Base-by-base conservation (phyloP, 345 rosid species). In the Corymbia maculata region DNA sequence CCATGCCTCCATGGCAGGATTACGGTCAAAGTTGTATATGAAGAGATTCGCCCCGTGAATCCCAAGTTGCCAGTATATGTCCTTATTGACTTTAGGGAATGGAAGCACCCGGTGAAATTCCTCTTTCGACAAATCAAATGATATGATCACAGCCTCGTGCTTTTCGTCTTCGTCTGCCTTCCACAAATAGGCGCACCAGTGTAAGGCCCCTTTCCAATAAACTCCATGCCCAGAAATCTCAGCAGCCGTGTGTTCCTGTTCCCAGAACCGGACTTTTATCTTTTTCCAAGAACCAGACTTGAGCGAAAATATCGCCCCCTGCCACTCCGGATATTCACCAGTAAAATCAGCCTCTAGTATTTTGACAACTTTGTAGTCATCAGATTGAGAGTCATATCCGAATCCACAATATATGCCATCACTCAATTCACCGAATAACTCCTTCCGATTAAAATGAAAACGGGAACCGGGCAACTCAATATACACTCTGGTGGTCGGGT, bases 161-260 rank as follows among this genome's bases (percentile, higher is more conserved):
- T 0, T 0, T 12, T 64, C 16, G 9, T n/a, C 2, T 8, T n/a
- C 13, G 17, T n/a, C n/a, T n/a, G n/a, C n/a, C n/a, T 8, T 3
- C 26, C 1, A 6, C 6, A 0, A 30, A 22, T 0, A 4, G 47
- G 4, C 13, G 26, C 10, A 28, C 87, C 89, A 88, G 45, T 88
- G 89, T 51, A 88, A 14, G 51, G 89, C 85, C 19, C 87, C 89
- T 49, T 88, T 88, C 19, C 68, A 49, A 51, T 51, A 88, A 16
- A 88, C 21, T 10, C 42, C 66, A 30, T 3, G 32, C 14, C 24
- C 15, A 16, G 9, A 44, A 22, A 15, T 7, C 28, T 14, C 9
- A n/a, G 4, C 13, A 59, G 5, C 6, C 13, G 7, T 59, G 26
- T 26, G 55, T 52, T 52, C 55, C 55, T 15, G 7, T 64, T n/a